Conservation (phyloP, 768 basidiomycete species). For the Hericium rajendrae region DNA sequence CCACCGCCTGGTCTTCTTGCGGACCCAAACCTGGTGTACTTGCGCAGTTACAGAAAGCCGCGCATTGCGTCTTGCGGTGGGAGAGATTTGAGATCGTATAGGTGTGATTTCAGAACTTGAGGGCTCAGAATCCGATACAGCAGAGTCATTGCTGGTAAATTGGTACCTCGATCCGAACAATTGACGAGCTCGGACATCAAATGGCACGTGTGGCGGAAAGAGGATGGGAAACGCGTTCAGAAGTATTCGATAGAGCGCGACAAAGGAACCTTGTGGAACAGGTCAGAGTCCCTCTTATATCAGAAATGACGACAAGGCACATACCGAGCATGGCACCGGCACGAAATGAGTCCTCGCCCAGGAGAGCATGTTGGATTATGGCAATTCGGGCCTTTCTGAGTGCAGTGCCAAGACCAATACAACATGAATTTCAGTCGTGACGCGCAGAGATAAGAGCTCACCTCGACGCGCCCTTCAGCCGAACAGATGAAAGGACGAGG, state of each 20-base stretch:
- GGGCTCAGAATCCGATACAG: conserved; percentile 14
- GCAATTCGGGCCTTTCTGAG: conserved; percentile 52
- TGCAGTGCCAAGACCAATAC: background rate
- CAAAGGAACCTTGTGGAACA: conserved; percentile 52
- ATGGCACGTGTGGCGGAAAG: conserved; percentile 30
- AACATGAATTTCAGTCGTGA: background rate
- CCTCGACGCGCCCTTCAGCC: conserved; percentile 60
- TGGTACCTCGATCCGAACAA: conserved; percentile 3
- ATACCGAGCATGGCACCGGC: conserved; percentile 84
- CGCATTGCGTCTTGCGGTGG: conserved; percentile 27
- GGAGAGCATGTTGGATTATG: conserved; percentile 71
- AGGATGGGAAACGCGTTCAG: conserved; percentile 71
- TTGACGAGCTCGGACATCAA: conserved; percentile 11
- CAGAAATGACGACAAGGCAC: conserved; percentile 8
- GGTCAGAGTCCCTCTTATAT: background rate
- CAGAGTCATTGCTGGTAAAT: conserved; percentile 12
- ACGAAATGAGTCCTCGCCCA: conserved; percentile 73
- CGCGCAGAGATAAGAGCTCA: conserved; percentile 22
- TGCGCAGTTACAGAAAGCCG: conserved; percentile 54
- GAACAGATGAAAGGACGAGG: conserved; percentile 65
- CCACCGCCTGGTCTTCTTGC: conserved; percentile 66
- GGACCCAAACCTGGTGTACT: conserved; percentile 52
- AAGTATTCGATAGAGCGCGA: conserved; percentile 68
- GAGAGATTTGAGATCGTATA: conserved; percentile 6
- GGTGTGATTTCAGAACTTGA: conserved; percentile 17